Percentiles rank a stretch among this genome's conserved stretches.
Conservation (phyloP, 352 stramenopile species). For the Pilasporangium apinafurcum region DNA sequence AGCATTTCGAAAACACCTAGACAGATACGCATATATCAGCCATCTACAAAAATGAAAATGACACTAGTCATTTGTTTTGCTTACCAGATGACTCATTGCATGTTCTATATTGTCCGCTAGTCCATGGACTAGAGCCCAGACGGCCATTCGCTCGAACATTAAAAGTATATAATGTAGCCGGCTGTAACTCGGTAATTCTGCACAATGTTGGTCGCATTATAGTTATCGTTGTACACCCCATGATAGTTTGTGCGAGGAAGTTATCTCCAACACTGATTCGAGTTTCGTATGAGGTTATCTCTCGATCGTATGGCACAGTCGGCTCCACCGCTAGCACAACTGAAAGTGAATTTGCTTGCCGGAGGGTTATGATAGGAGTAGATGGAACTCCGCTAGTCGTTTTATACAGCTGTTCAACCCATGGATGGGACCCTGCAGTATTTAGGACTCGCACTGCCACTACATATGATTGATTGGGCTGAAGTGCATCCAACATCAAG, state of each 20-base stretch:
- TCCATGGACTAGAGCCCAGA: not conserved
- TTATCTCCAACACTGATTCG: no score
- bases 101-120: not conserved
- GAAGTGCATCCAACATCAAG: conserved; percentile 20
- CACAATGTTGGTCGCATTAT: no score
- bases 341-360: conserved; percentile 35
- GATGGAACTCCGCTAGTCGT: conserved; percentile 30
- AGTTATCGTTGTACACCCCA: no score
- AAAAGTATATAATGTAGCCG: conserved; percentile 2
- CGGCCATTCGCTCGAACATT: not conserved
- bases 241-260: no score
- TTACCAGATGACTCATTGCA: not conserved
- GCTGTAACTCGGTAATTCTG: not conserved
- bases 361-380: conserved; percentile 7
- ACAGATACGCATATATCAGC: no score
- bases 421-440: conserved; percentile 6
- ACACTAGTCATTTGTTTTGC: no score
- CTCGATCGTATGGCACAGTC: conserved; percentile 11
- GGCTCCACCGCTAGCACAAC: conserved; percentile 13
- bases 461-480: conserved; percentile 14
- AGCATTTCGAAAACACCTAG: conserved; percentile 13
- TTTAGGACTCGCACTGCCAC: conserved; percentile 25
- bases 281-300: conserved; percentile 28
- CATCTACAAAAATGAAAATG: no score
- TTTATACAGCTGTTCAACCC: conserved; percentile 7